These are phyloP conservation scores for Rachicladosporium sp. DNA, from an alignment of 2,329 filamentous ascomycete species.

Conservation along the genomic window DNA sequence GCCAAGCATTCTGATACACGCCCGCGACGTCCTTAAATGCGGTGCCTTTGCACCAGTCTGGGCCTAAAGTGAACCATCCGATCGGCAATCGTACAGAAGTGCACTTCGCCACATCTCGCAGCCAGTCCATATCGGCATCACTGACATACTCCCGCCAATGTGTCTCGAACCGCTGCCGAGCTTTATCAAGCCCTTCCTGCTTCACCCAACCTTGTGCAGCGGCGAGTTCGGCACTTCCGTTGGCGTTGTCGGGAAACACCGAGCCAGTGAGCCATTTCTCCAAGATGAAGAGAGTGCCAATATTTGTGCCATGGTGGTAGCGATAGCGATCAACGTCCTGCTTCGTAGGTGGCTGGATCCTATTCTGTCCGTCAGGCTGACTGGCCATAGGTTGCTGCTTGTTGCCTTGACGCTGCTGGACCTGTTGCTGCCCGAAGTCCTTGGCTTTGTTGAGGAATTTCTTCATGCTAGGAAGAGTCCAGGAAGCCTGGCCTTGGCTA, in stretches of 20 bases:
- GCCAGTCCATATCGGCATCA: conserved; percentile 41
- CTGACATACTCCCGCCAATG: conserved; percentile 42
- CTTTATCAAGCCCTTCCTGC: conserved; percentile 35
- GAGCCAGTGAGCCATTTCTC: conserved; percentile 45
- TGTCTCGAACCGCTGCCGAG: conserved; percentile 39
- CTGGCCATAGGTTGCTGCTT: conserved; percentile 10
- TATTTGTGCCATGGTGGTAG: conserved; percentile 47
- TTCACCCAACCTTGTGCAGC: conserved; percentile 38
- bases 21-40: conserved; percentile 37
- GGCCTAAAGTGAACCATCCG: conserved; percentile 46
- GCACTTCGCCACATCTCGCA: conserved; percentile 39
- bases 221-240: conserved; percentile 39
- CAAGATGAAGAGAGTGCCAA: conserved; percentile 48
- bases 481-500: no score
- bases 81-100: conserved; percentile 50
- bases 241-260: conserved; percentile 35
- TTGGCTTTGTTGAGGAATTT: conserved; percentile 28
- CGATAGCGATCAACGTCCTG: conserved; percentile 41
- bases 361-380: conserved; percentile 13
- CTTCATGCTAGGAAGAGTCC: conserved; percentile 19
- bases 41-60: conserved; percentile 38
- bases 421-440: conserved; percentile 17
- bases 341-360: conserved; percentile 27
- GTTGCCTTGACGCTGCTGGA: conserved; percentile 6
- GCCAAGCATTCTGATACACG: conserved; percentile 45